Percentiles rank a stretch among this genome's conserved stretches.
These are phyloP conservation scores for Saccharomycopsis fermentans DNA, from an alignment of 805 yeast species.

Conservation along the genomic window DNA sequence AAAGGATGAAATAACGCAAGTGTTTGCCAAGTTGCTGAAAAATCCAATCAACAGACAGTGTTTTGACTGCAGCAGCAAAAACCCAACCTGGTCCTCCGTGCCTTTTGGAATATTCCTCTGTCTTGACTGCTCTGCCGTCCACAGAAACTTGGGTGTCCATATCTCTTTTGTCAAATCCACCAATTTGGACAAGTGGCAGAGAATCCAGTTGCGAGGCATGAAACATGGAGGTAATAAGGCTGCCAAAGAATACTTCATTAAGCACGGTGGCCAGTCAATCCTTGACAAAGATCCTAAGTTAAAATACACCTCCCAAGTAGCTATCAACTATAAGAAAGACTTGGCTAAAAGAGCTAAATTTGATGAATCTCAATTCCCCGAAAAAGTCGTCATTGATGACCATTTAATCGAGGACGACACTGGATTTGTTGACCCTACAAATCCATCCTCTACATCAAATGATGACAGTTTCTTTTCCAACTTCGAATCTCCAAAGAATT, in stretches of 20 bases:
- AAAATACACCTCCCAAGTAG: conserved; percentile 74
- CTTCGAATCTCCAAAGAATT: conserved; percentile 73
- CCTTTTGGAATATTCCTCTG: conserved; percentile 92
- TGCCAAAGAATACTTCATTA: conserved; percentile 73
- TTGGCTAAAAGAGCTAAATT: conserved; percentile 54
- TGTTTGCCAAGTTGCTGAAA: conserved; percentile 55
- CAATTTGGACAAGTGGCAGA: conserved; percentile 88
- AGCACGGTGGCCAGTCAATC: conserved; percentile 75
- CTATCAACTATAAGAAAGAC: conserved; percentile 72
- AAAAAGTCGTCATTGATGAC: conserved; percentile 56
- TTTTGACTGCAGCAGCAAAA: conserved; percentile 88
- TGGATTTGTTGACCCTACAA: conserved; percentile 26
- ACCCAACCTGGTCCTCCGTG: conserved; percentile 97
- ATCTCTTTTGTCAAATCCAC: conserved; percentile 90
- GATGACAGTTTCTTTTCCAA: conserved; percentile 84
- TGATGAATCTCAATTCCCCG: conserved; percentile 67
- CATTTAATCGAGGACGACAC: conserved; percentile 23
- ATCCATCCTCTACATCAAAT: conserved; percentile 7
- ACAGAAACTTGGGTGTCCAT: conserved; percentile 93
- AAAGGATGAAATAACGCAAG: conserved; percentile 56
- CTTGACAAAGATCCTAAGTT: conserved; percentile 54
- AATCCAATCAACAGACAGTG: conserved; percentile 71
- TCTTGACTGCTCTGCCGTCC: conserved; percentile 90
- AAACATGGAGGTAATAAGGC: conserved; percentile 87
- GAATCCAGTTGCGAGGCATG: conserved; percentile 81